Base-by-base conservation (phyloP, 2,329 filamentous ascomycete genomes). In the Epichloe baconii region DNA sequence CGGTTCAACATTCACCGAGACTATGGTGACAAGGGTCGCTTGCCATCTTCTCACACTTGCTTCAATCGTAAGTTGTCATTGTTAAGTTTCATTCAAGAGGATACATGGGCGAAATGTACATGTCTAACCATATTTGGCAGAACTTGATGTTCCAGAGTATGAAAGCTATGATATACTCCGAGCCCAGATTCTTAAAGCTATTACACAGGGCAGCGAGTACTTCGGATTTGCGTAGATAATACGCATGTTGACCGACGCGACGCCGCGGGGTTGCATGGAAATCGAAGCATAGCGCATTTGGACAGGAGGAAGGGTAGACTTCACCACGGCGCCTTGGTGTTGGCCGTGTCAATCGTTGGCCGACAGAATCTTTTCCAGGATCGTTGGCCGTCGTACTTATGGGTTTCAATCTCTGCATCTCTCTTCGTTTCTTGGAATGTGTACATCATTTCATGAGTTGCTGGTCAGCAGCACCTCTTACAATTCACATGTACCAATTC, bases 1-100 rank as follows among this genome's bases (percentile, higher is more conserved):
- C 84, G 88, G 57, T 98, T 98, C 82, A 98, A 97, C 68, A 97
- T 98, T 56, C 93, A 98, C 66, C 88, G 93, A 57, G 93, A 97
- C 69, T 96, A 95, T 70, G 90, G 91, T 61, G 91, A 86, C 74
- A 97, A 96, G 71, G 88, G 96, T 64, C 86, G 93, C 58, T 77
- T 98, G 57, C 93, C 93, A 52, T 95, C 88, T 61, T 95, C 90
- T 61, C 94, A 98, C 69, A 98, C 93, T 56, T 98, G 93, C 76
- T 98, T 98, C 73, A 98, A 98, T 68, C 93, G 89, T 95, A 80
- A 85, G 88, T 85, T 10, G 0, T 3, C 5, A 14, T 21, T 37
- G 31, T 5, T 4, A 14, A 11, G 69, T 76, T 62, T 77, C 48
- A 35, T n/a, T 17, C 60, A 17, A 8, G 8, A 23, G 3, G 19